Evolutionary conservation across 345 rosid species (phyloP), one percentile per base, ranked within the genome.

Genomic region (Gossypium bickii): DNA sequence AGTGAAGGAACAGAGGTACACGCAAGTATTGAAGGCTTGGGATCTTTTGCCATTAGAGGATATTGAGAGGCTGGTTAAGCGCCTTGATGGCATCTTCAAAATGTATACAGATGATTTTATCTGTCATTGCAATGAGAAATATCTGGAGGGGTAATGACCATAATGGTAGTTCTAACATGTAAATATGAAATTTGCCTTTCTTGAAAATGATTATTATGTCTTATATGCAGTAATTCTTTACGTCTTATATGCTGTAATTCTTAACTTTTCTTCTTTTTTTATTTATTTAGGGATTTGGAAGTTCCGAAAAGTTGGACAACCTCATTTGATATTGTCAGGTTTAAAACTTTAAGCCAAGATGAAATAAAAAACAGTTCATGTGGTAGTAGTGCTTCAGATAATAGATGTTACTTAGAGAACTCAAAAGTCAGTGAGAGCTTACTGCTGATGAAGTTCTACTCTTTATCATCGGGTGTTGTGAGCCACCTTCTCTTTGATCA

Each of bases 11-110:
- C 53, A 4, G 1, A 24, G n/a, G 41, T 81, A 83, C 74, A 74
- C 15, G 7, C 90, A 87, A 79, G 79, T 85, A 41, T 62, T 89
- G 78, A 89, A 82, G 81, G 80, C 83, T 24, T 89, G 90, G 90
- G 90, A 89, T 71, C 59, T 89, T 72, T 43, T 87, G 72, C 86
- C 86, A 3, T 65, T 67, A 22, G 85, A 82, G 70, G 85, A 87
- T 67, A 75, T 79, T 55, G 77, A 43, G 2, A 80, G 75, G 70
- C 59, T 83, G 79, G 87, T 71, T 38, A 83, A 83, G 77, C 83
- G 86, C 53, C 80, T 87, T 3, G 87, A 85, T 71, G 63, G 71
- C 38, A 74, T 83, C 15, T 89, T 85, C 74, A 64, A 27, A 43
- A 76, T 64, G 48, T 82, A 78, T 70, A 82, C 80, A 8, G 81